A percentile compares a stretch with the other conserved stretches of the same genome.
phyloP scores from a whole-genome alignment of 2,329 filamentous ascomycete genomes.

The Botrytis pseudocinerea region DNA sequence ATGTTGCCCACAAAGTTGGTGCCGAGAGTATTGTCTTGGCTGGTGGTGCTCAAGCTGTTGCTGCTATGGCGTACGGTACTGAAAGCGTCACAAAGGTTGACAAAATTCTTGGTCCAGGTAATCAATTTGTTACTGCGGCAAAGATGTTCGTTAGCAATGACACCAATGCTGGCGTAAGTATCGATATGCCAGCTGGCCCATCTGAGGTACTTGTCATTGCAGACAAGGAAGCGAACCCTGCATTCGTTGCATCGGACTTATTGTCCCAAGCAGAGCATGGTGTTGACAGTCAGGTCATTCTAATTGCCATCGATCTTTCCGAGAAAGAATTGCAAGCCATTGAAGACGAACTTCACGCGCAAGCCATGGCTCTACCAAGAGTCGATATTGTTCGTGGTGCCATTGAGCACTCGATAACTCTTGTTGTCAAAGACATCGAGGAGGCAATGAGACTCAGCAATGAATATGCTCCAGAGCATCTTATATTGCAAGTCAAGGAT shows the following conservation, averaged over 20 bases:
- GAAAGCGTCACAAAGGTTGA: slow-evolving; percentile 94
- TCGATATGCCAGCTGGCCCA: slow-evolving; percentile 97
- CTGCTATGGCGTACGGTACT: slow-evolving; percentile 96
- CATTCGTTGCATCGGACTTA: slow-evolving; percentile 92
- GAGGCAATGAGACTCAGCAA: slow-evolving; percentile 85
- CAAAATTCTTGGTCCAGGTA: slow-evolving; percentile 96
- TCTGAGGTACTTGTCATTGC: slow-evolving; percentile 97
- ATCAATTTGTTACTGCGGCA: slow-evolving; percentile 96
- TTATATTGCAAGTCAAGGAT: slow-evolving; percentile 85
- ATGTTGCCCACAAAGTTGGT: slow-evolving; percentile 93
- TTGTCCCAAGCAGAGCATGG: slow-evolving; percentile 96
- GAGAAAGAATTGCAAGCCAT: slow-evolving; percentile 76
- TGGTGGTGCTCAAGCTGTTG: slow-evolving; percentile 91
- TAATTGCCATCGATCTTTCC: slow-evolving; percentile 78
- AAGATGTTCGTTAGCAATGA: slow-evolving; percentile 99
- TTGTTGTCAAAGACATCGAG: slow-evolving; percentile 68
- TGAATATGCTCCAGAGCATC: slow-evolving; percentile 90
- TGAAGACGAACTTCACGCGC: slow-evolving; percentile 84
- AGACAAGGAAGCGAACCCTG: slow-evolving; percentile 82
- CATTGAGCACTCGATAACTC: slow-evolving; percentile 88
- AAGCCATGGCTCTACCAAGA: slow-evolving; percentile 82
- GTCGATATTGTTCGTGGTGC: slow-evolving; percentile 91
- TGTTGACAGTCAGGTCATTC: slow-evolving; percentile 90
- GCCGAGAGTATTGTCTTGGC: slow-evolving; percentile 95
- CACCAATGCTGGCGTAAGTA: slow-evolving; percentile 90